Evolutionary conservation across 2,329 filamentous ascomycete genomes (phyloP).

Genomic region (Aspergillus aculeatus): DNA sequence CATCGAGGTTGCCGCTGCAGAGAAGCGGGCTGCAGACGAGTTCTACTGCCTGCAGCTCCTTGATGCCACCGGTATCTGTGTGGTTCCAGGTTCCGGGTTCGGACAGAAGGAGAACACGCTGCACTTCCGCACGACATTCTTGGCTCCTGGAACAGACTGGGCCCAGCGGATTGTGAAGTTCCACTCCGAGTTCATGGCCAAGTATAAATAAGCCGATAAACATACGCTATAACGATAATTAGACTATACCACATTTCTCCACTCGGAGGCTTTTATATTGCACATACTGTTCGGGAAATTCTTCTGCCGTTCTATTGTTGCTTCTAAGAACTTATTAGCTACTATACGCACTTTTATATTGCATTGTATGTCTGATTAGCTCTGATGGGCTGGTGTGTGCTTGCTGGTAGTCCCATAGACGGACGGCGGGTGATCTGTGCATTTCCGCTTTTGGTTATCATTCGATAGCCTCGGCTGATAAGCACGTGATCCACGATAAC

Average conservation of each 20-base stretch:
- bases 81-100: slow-evolving; percentile 89
- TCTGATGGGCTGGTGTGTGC: no score
- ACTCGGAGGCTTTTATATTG: background rate
- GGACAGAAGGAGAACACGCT: slow-evolving; percentile 87
- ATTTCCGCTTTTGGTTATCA: no score
- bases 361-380: no score
- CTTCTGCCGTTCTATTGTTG: background rate
- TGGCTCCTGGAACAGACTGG: slow-evolving; percentile 96
- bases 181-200: slow-evolving; percentile 84
- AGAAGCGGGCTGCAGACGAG: slow-evolving; percentile 77
- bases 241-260: slow-evolving; percentile 2
- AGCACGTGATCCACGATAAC: background rate
- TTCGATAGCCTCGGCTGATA: background rate
- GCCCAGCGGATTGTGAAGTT: slow-evolving; percentile 83
- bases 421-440: no score
- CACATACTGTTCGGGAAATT: background rate
- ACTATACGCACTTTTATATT: background rate
- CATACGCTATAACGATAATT: slow-evolving; percentile 1
- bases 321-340: background rate
- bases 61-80: slow-evolving; percentile 90
- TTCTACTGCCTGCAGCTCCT: slow-evolving; percentile 91
- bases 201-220: slow-evolving; percentile 52
- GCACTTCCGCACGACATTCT: slow-evolving; percentile 95
- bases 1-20: slow-evolving; percentile 69
- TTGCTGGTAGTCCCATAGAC: no score